Percentiles rank a stretch among this genome's conserved stretches.
These are phyloP conservation scores for Phytophthora pluvialis DNA, from an alignment of 352 stramenopile species.

Conservation along the genomic window DNA sequence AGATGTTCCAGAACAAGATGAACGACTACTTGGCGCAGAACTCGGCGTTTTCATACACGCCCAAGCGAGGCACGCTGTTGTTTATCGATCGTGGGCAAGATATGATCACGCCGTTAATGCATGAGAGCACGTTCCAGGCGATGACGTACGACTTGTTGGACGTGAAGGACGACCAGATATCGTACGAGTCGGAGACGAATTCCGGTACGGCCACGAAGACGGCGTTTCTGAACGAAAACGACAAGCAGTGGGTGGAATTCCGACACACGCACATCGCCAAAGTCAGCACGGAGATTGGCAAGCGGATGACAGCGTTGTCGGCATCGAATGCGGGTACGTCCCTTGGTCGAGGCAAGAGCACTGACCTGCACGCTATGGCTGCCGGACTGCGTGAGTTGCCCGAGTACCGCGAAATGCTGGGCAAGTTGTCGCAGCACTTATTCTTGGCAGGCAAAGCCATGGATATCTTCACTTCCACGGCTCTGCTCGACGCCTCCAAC, in stretches of 20 bases:
- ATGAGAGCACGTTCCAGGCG: conserved; percentile 98
- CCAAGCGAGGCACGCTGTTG: conserved; percentile 92
- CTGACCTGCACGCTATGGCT: conserved; percentile 93
- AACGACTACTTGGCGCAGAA: conserved; percentile 95
- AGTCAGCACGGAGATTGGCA: conserved; percentile 83
- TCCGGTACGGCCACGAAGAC: conserved; percentile 83
- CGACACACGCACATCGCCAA: conserved; percentile 96
- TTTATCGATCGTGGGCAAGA: conserved; percentile 96
- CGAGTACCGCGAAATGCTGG: conserved; percentile 95
- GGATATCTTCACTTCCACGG: conserved; percentile 90
- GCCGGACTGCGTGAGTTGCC: conserved; percentile 93
- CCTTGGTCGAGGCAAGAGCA: conserved; percentile 79
- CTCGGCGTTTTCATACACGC: conserved; percentile 90
- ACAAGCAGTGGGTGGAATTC: conserved; percentile 97
- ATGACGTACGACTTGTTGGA: conserved; percentile 97
- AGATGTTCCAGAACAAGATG: conserved; percentile 95
- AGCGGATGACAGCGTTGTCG: conserved; percentile 76
- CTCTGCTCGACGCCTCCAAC: conserved; percentile 91
- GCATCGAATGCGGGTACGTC: conserved; percentile 84
- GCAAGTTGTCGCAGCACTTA: conserved; percentile 95
- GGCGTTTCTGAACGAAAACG: conserved; percentile 96
- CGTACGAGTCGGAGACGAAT: conserved; percentile 90
- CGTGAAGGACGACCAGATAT: conserved; percentile 95
- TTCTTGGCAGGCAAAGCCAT: conserved; percentile 95
- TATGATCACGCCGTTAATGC: conserved; percentile 95